These are phyloP conservation scores for Trametes elegans DNA, from an alignment of 768 basidiomycete species.

Conservation along the genomic window DNA sequence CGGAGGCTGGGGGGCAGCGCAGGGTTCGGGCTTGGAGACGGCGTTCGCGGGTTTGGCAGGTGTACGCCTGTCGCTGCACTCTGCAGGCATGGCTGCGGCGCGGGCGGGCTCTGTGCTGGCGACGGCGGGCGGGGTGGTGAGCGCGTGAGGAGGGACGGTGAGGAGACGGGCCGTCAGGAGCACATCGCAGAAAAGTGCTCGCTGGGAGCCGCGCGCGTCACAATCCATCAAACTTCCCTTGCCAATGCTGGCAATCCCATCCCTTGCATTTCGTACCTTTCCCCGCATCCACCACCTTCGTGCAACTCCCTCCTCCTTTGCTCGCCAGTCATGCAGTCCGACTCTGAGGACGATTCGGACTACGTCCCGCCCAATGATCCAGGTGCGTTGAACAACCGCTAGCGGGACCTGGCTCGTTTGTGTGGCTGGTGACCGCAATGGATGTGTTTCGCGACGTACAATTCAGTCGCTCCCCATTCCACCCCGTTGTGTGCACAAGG, in stretches of 20 bases:
- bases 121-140: no score
- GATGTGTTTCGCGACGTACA: no score
- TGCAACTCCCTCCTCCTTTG: background rate
- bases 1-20: constrained; percentile 1
- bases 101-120: no score
- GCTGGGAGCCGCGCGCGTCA: constrained; percentile 7
- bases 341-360: constrained; percentile 71
- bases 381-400: no score
- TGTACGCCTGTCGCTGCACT: background rate
- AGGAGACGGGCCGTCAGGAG: background rate
- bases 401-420: no score
- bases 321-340: constrained; percentile 37
- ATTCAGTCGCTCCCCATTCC: no score
- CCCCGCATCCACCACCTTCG: constrained; percentile 9
- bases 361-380: constrained; percentile 56
- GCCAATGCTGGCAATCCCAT: background rate
- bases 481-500: no score
- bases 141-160: background rate
- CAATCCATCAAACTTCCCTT: constrained; percentile 19
- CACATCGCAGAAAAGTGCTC: constrained; percentile 1
- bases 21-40: background rate
- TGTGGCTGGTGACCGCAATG: no score
- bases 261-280: background rate
- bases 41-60: constrained; percentile 1
- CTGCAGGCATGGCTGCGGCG: constrained; percentile 9